Evolutionary conservation across 352 stramenopile genomes (phyloP), one percentile per base, ranked within the genome.

Genomic region (Phytophthora aleatoria): DNA sequence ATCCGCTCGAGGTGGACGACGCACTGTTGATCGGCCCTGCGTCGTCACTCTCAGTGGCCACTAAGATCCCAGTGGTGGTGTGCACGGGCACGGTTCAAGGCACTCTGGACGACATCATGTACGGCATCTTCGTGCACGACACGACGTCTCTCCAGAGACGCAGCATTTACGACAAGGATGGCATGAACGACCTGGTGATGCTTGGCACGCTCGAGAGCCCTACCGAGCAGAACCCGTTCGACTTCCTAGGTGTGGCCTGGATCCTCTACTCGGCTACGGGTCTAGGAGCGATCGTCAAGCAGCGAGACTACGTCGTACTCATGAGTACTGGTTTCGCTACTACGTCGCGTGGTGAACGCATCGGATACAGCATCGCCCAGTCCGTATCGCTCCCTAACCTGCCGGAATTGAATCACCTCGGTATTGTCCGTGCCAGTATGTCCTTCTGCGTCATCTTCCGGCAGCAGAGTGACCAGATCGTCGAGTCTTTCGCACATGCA

Each of bases 41-140:
- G 27, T 71, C 76, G 13, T 69, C 74, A 0, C 60, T 86, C 33
- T 77, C 80, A 0, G 77, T 76, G 5, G 82, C 69, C 51, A 77
- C 67, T 20, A 71, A 72, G 11, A 68, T 77, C 47, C 74, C 71
- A 0, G 43, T 77, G 10, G 69, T 81, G 30, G 15, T 83, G n/a
- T 63, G 57, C 26, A 72, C 55, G 3, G 76, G 74, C 5, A 73
- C 63, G 9, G 51, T 80, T 7, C 62, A 76, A 7, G 79, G 81
- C 16, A 74, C 67, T 15, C 35, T 90, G 13, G 79, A 89, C 26
- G 81, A 90, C 50, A 63, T 71, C 15, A 66, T 88, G 53, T 89
- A 87, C 54, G 79, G 77, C 28, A 61, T 56, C 30, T 68, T 72
- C 27, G 73, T 73, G 26, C 65, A 78, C 41, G 76, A 87, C 64